Evolutionary conservation across 1,139 yeast genomes (phyloP).

Genomic region (Kurtzmaniella quercitrusa): DNA sequence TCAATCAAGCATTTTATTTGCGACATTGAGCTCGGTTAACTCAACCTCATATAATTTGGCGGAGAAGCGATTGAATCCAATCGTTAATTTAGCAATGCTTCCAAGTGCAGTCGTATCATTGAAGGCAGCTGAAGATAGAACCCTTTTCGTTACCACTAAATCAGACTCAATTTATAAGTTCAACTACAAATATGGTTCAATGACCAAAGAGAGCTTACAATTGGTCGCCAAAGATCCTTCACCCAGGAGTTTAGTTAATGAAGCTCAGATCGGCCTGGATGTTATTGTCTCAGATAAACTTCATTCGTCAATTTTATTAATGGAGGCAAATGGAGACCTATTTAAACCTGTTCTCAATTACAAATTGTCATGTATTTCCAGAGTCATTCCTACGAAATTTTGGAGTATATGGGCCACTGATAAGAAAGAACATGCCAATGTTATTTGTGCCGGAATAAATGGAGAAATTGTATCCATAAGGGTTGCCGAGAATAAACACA

Average conservation of each 20-base stretch:
- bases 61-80: slow-evolving; percentile 34
- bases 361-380: slow-evolving; percentile 39
- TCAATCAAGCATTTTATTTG: slow-evolving; percentile 29
- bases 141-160: slow-evolving; percentile 34
- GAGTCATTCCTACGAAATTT: slow-evolving; percentile 30
- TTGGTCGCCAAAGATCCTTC: slow-evolving; percentile 30
- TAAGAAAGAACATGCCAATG: slow-evolving; percentile 3
- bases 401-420: slow-evolving; percentile 30
- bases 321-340: slow-evolving; percentile 13
- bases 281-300: slow-evolving; percentile 41
- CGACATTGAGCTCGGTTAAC: slow-evolving; percentile 30
- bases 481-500: background rate
- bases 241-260: slow-evolving; percentile 38
- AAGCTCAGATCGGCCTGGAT: slow-evolving; percentile 22
- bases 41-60: slow-evolving; percentile 36
- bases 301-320: slow-evolving; percentile 34
- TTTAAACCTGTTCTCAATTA: slow-evolving; percentile 11
- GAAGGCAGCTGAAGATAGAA: slow-evolving; percentile 18
- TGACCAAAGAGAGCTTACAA: slow-evolving; percentile 9
- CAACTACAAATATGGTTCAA: slow-evolving; percentile 10
- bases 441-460: slow-evolving; percentile 44
- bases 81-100: slow-evolving; percentile 23
- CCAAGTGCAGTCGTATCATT: slow-evolving; percentile 38
- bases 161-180: slow-evolving; percentile 37
- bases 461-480: slow-evolving; percentile 40